Base-by-base conservation (phyloP, 257 asterid genomes). In the Hygrophila difformis region DNA sequence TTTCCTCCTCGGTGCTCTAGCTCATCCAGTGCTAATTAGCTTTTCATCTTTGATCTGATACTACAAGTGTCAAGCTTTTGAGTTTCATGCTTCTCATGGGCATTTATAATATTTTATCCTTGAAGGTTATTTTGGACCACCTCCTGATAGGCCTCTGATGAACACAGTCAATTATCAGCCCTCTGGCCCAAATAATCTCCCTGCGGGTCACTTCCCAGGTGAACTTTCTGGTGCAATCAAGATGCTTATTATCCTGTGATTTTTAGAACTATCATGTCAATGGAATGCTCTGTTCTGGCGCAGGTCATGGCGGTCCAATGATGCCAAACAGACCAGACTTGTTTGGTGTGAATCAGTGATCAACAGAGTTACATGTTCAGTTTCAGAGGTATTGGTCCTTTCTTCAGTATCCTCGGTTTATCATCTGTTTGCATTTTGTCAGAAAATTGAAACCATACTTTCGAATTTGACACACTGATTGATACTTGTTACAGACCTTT, bases 271-370 rank as follows among this genome's bases (percentile, higher is more conserved):
- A 33, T 40, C 55, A n/a, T n/a, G n/a, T n/a, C 39, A 36, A 44
- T 42, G 49, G 42, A 31, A 13, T 40, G 15, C 45, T 48, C 29
- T 53, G 18, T 28, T 53, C 57, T 44, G 35, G 34, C 38, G 22
- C 60, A 70, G 77, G 26, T 55, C 73, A 70, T 12, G 61, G 77
- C 53, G 63, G 39, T 50, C 67, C 63, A 6, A 58, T 61, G 64
- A 70, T 62, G 64, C 49, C 59, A 0, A 20, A 64, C 60, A 65
- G 70, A 57, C 67, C 73, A 23, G 68, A 65, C 51, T 44, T 65
- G 59, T 31, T 69, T 39, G 33, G 59, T 0, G 55, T 53, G 53
- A 70, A 57, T 56, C 65, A 73, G 77, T 65, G 77, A 39, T 67
- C 73, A 49, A 17, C 63, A 8, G 65, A 63, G 62, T 26, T 26